phyloP scores from a whole-genome alignment of 2,329 filamentous ascomycete genomes.

The Stylonectria norvegica region DNA sequence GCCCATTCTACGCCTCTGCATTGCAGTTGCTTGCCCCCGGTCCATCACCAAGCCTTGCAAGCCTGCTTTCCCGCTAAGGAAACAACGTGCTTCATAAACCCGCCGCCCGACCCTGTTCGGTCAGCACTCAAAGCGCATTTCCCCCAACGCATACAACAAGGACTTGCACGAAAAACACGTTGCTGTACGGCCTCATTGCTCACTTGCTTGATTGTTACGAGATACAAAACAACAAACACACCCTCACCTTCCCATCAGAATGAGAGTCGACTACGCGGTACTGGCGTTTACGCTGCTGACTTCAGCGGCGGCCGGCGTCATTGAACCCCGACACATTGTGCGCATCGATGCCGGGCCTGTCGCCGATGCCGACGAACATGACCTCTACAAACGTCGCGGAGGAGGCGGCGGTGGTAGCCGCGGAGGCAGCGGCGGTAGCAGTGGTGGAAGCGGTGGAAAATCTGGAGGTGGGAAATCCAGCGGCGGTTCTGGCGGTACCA shows the following conservation, averaged over 20 bases:
- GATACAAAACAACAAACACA: background rate
- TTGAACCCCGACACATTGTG: constrained; percentile 20
- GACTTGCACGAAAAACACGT: too few species aligned
- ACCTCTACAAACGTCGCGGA: constrained; percentile 59
- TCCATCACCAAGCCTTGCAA: too few species aligned
- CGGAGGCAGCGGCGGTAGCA: constrained; percentile 34
- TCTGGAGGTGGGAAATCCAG: constrained; percentile 4
- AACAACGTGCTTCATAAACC: too few species aligned
- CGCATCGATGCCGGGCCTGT: constrained; percentile 22
- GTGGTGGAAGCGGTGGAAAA: constrained; percentile 20
- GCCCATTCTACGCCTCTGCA: too few species aligned
- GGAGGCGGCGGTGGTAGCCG: constrained; percentile 54
- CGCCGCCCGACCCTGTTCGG: too few species aligned
- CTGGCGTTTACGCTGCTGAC: constrained; percentile 29
- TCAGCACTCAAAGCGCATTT: too few species aligned
- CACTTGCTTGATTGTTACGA: too few species aligned
- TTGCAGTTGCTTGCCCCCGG: too few species aligned
- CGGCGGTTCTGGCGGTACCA: constrained; percentile 9
- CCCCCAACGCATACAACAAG: too few species aligned
- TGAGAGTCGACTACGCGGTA: constrained; percentile 32
- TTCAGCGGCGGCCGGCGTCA: constrained; percentile 23
- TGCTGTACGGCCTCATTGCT: too few species aligned
- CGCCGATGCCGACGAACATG: constrained; percentile 33
- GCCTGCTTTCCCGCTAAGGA: too few species aligned
- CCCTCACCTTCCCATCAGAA: constrained; percentile 21